phyloP scores from a whole-genome alignment of 306 rosid species.

The Vigna nakashimae region DNA sequence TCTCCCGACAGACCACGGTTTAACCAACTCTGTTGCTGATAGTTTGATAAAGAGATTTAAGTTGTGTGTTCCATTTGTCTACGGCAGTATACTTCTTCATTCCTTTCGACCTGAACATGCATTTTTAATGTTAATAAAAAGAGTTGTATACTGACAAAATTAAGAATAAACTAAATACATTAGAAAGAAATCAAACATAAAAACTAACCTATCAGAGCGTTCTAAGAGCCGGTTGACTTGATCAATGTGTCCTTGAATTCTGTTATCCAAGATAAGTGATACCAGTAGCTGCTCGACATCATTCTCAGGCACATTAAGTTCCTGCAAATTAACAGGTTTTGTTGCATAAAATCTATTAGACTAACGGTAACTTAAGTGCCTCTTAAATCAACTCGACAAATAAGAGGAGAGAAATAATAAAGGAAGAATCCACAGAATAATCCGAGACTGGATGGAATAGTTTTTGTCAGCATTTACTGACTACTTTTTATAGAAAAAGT shows the following conservation, averaged over 20 bases:
- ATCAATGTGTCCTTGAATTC: conserved; percentile 95
- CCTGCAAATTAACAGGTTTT: conserved; percentile 48
- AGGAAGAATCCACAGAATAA: neutral
- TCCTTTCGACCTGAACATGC: conserved; percentile 81
- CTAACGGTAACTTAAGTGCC: conserved; percentile 15
- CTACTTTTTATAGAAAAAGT: neutral
- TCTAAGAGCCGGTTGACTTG: conserved; percentile 96
- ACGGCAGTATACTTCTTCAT: conserved; percentile 90
- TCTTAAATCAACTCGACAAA: conserved; percentile 7
- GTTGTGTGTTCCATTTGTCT: conserved; percentile 96
- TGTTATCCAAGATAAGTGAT: conserved; percentile 85
- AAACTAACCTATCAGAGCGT: conserved; percentile 78
- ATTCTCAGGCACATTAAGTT: conserved; percentile 69
- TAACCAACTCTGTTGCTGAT: conserved; percentile 81
- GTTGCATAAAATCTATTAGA: conserved; percentile 20
- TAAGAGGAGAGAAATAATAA: neutral
- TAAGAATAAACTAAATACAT: conserved; percentile 3
- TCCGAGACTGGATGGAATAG: neutral
- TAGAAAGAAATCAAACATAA: conserved; percentile 2
- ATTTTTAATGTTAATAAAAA: conserved; percentile 36
- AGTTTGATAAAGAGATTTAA: conserved; percentile 78
- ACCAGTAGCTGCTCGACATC: conserved; percentile 74
- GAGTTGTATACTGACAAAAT: conserved; percentile 5
- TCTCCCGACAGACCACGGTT: conserved; percentile 17
- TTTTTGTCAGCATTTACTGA: neutral